Base-by-base conservation (phyloP, 2,329 filamentous ascomycete species). In the Cadophora sp. region DNA sequence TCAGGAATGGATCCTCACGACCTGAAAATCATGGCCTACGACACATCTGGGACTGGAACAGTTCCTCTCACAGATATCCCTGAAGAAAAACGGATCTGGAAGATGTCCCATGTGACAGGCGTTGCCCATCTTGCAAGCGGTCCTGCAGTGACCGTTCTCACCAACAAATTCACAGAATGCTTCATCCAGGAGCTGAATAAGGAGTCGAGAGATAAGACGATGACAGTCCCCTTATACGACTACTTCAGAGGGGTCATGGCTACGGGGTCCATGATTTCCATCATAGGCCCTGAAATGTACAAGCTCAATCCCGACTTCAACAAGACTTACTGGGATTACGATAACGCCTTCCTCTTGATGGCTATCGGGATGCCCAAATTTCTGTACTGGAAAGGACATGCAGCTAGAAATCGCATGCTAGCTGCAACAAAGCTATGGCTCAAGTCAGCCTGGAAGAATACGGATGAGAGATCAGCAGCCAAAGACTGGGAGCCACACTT, bases 271-370 rank as follows among this genome's bases (percentile, higher is more conserved):
- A 65, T 64, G 14, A 65, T 34, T 24, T 48, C 71, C 9, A 26
- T 71, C 3, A 60, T 66, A 19, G 69, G 69, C 2, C 53, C 63
- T 3, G 58, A 69, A 29, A 66, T 71, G 12, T 67, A 67, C 37
- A 58, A 58, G 12, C 48, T 72, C 24, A 68, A 67, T 34, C 68
- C 67, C 6, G 68, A 64, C 11, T 43, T 72, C 6, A 53, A 59
- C n/a, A 58, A 69, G 27, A 63, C 37, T 14, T 72, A 69, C 50
- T 71, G 65, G 67, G 58, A 71, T 6, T 72, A 64, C 37, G 70
- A 72, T 24, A 61, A 69, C 16, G 31, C 40, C 1, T 69, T 69
- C 48, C 62, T 68, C 22, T 19, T 48, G 29, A 65, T 62, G 22
- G 69, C 56, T n/a, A 60, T 69, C 29, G 67, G 68, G 1, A 40